Evolutionary conservation across 805 yeast species (phyloP).

Genomic region (Barnettozyma wickerhamii): DNA sequence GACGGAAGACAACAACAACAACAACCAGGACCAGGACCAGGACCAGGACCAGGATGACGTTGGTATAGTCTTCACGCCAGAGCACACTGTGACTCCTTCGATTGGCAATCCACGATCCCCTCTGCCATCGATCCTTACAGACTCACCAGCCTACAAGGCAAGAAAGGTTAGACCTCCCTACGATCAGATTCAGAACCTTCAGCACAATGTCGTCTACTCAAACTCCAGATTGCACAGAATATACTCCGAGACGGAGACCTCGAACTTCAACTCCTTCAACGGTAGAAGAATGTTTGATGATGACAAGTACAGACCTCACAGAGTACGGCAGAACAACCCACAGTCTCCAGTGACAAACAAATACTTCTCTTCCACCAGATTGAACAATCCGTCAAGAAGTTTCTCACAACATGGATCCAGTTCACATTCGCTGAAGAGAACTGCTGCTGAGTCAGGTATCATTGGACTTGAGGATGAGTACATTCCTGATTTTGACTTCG

Average conservation of each 20-base stretch:
- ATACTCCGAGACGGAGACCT: conserved; percentile 62
- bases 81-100: conserved; percentile 2
- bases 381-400: conserved; percentile 11
- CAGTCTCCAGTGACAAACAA: conserved; percentile 5
- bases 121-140: conserved; percentile 9
- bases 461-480: conserved; percentile 70
- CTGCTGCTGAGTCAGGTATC: not conserved
- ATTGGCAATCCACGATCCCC: not conserved
- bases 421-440: conserved; percentile 6
- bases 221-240: conserved; percentile 42
- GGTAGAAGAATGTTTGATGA: conserved; percentile 55
- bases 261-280: conserved; percentile 50
- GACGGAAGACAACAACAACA: not conserved
- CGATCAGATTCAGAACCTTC: conserved; percentile 17
- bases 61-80: conserved; percentile 8
- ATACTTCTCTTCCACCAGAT: conserved; percentile 3
- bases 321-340: conserved; percentile 3
- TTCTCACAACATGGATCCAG: conserved; percentile 15
- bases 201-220: conserved; percentile 16
- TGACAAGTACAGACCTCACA: conserved; percentile 43
- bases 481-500: conserved; percentile 65
- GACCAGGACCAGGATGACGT: conserved; percentile 2
- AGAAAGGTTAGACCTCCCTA: conserved; percentile 23
- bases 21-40: too few species aligned
- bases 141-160: conserved; percentile 9